Conservation (phyloP, 1,139 yeast genomes). For the Geotrichum histeridarum region DNA sequence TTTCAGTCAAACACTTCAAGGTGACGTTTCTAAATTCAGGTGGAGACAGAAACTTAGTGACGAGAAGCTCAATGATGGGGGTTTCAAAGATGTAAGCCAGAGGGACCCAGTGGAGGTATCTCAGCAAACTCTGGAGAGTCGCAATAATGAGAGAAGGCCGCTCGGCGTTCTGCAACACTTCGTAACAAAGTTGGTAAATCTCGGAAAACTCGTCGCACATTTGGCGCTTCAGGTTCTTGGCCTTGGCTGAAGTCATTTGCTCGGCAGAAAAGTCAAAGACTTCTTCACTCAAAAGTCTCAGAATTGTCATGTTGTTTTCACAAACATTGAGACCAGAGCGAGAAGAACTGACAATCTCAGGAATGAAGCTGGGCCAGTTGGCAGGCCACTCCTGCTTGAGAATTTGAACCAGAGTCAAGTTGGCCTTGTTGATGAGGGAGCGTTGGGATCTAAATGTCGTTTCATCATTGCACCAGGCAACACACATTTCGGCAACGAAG, state of each 20-base stretch:
- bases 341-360: conserved; percentile 83
- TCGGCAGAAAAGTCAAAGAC: conserved; percentile 92
- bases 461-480: conserved; percentile 84
- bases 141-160: conserved; percentile 79
- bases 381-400: conserved; percentile 99
- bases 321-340: conserved; percentile 87
- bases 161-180: conserved; percentile 84
- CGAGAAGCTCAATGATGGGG: conserved; percentile 62
- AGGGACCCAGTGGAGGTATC: conserved; percentile 94
- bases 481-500: conserved; percentile 88
- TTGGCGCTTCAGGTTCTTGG: conserved; percentile 71
- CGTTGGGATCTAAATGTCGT: conserved; percentile 66
- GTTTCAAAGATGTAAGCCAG: conserved; percentile 85
- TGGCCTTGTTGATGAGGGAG: conserved; percentile 87
- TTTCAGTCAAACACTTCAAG: conserved; percentile 88
- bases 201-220: conserved; percentile 90
- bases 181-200: conserved; percentile 87
- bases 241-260: conserved; percentile 94
- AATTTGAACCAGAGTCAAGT: conserved; percentile 85
- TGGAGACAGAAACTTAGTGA: conserved; percentile 71
- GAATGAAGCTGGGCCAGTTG: conserved; percentile 95
- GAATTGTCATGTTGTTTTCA: conserved; percentile 92
- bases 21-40: conserved; percentile 79
- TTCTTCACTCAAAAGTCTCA: conserved; percentile 86
- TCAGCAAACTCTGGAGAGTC: conserved; percentile 74